Evolutionary conservation across 2,329 filamentous ascomycete genomes (phyloP).

Genomic region (Sporothrix pseudoabietina): DNA sequence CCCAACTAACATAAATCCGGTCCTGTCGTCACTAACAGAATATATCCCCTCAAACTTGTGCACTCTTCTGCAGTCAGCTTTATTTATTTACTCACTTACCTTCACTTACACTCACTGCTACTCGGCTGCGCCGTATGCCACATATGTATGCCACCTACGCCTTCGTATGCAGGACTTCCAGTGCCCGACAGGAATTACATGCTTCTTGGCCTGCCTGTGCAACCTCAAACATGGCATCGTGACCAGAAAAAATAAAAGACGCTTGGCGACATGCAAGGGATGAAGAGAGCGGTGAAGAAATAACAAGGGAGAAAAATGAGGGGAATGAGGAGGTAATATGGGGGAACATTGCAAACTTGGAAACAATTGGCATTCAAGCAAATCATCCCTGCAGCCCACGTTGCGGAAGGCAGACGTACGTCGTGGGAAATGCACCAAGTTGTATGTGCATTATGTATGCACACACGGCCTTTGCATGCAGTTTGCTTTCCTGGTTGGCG

Average conservation of each 20-base stretch:
- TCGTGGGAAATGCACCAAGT: background rate
- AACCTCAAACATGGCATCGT: constrained; percentile 13
- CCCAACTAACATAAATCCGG: background rate
- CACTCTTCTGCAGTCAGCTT: background rate
- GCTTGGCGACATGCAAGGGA: background rate
- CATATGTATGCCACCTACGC: background rate
- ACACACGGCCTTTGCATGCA: background rate
- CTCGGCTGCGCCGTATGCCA: background rate
- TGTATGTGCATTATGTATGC: background rate
- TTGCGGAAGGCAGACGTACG: constrained; percentile 8
- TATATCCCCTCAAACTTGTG: background rate
- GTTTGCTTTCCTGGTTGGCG: background rate
- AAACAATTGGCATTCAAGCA: background rate
- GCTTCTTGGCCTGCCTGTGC: constrained; percentile 6
- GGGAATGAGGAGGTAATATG: background rate
- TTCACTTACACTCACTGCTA: background rate
- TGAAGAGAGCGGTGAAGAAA: constrained; percentile 6
- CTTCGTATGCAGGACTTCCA: background rate
- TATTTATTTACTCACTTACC: background rate
- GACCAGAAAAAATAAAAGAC: constrained; percentile 21
- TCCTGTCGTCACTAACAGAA: background rate
- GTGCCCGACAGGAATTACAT: background rate
- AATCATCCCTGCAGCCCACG: background rate
- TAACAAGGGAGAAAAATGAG: background rate
- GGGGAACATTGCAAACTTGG: background rate